Conservation (phyloP, 1,139 yeast species). For the Zygoascus sp. region DNA sequence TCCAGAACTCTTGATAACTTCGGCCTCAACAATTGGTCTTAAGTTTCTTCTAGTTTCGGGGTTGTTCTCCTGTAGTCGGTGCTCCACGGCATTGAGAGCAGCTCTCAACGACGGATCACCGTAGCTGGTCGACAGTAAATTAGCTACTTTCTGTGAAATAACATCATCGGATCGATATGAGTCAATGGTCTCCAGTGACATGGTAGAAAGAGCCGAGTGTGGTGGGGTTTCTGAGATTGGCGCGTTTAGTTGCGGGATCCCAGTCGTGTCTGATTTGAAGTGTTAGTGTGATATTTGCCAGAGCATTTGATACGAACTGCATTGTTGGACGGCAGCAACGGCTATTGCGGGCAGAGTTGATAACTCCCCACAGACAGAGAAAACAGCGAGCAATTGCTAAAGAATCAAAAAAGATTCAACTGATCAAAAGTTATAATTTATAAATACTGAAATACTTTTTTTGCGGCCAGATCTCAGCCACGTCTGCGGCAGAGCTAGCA, state of each 20-base stretch:
- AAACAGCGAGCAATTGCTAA: no score
- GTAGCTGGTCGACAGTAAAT: slow-evolving; percentile 33
- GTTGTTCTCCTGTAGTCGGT: slow-evolving; percentile 30
- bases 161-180: slow-evolving; percentile 24
- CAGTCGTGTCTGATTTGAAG: not conserved
- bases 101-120: slow-evolving; percentile 35
- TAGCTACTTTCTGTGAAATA: slow-evolving; percentile 31
- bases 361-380: no score
- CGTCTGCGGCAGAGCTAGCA: no score
- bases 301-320: no score
- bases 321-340: no score
- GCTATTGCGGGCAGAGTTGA: no score
- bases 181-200: slow-evolving; percentile 10
- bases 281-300: no score
- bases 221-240: not conserved
- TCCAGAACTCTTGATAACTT: slow-evolving; percentile 59
- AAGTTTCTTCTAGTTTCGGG: slow-evolving; percentile 48
- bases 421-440: no score
- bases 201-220: not conserved
- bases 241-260: not conserved
- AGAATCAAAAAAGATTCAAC: no score
- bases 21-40: slow-evolving; percentile 67
- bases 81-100: slow-evolving; percentile 34
- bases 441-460: no score
- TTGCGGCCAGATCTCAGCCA: no score